phyloP scores from a whole-genome alignment of 352 stramenopile genomes.

The Pythium apleroticum region DNA sequence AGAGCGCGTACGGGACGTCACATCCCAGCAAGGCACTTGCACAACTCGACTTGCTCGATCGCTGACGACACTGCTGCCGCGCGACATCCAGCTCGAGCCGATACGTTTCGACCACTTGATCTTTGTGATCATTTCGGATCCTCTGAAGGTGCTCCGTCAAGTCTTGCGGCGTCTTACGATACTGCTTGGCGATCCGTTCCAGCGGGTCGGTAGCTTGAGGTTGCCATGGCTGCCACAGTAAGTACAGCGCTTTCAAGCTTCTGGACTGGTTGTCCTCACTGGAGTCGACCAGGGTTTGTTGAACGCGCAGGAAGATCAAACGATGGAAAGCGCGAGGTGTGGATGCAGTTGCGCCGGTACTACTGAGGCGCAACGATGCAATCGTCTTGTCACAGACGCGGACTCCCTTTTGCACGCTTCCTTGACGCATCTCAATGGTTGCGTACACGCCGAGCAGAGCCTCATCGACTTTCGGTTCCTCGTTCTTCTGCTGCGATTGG shows the following conservation, averaged over 20 bases:
- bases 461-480: not conserved
- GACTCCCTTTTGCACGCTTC: conserved; percentile 42
- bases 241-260: conserved; percentile 17
- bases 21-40: not conserved
- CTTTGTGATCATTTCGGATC: conserved; percentile 25
- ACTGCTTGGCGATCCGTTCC: conserved; percentile 36
- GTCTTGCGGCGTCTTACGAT: conserved; percentile 28
- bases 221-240: conserved; percentile 32
- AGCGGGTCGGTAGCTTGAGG: conserved; percentile 30
- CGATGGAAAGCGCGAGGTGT: conserved; percentile 40
- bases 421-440: conserved; percentile 44
- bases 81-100: conserved; percentile 44
- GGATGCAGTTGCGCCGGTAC: not conserved
- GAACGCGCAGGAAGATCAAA: conserved; percentile 52
- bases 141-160: conserved; percentile 23
- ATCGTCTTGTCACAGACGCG: conserved; percentile 61
- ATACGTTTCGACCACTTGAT: conserved; percentile 36
- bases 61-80: conserved; percentile 28
- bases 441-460: conserved; percentile 38
- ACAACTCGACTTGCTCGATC: not conserved
- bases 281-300: conserved; percentile 7
- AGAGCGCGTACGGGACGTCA: conserved; percentile 45
- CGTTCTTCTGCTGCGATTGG: not conserved
- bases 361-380: not conserved
- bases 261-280: not conserved